Percentiles rank a stretch among this genome's conserved stretches.
phyloP scores from a whole-genome alignment of 192 early-diverging fungal genomes.

The Ambispora gerdemannii region DNA sequence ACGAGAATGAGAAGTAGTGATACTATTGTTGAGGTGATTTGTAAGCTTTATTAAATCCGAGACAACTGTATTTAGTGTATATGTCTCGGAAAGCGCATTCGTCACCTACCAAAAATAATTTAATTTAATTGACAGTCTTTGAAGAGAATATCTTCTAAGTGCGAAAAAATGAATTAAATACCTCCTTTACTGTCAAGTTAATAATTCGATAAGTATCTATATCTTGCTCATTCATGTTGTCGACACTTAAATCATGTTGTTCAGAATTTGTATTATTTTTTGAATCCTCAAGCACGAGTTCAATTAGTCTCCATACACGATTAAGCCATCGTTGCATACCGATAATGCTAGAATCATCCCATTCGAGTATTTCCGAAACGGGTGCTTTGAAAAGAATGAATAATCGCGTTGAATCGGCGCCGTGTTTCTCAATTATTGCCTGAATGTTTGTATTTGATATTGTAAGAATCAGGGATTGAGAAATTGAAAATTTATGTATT shows the following conservation, averaged over 20 bases:
- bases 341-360: slow-evolving; percentile 87
- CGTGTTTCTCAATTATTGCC: slow-evolving; percentile 58
- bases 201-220: slow-evolving; percentile 49
- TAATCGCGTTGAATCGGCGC: slow-evolving; percentile 81
- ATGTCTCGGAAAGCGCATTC: slow-evolving; percentile 35
- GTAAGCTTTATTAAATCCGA: slow-evolving; percentile 82
- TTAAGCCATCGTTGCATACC: slow-evolving; percentile 89
- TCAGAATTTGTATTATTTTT: not conserved
- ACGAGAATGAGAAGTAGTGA: too few relatives aligned
- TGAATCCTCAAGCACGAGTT: slow-evolving; percentile 25
- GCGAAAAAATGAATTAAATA: slow-evolving; percentile 34
- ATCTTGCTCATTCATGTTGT: slow-evolving; percentile 46
- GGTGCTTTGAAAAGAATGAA: slow-evolving; percentile 87
- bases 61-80: slow-evolving; percentile 81
- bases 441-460: slow-evolving; percentile 18
- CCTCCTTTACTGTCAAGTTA: slow-evolving; percentile 57
- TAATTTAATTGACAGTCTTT: slow-evolving; percentile 10
- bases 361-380: slow-evolving; percentile 83
- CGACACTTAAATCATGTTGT: slow-evolving; percentile 4
- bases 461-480: not conserved
- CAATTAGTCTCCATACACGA: slow-evolving; percentile 60
- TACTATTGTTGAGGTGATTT: slow-evolving; percentile 43
- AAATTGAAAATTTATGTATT: slow-evolving; percentile 6
- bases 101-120: slow-evolving; percentile 33
- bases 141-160: not conserved